phyloP scores from a whole-genome alignment of 768 basidiomycete genomes.

The Brasilioporus rufonigricans region DNA sequence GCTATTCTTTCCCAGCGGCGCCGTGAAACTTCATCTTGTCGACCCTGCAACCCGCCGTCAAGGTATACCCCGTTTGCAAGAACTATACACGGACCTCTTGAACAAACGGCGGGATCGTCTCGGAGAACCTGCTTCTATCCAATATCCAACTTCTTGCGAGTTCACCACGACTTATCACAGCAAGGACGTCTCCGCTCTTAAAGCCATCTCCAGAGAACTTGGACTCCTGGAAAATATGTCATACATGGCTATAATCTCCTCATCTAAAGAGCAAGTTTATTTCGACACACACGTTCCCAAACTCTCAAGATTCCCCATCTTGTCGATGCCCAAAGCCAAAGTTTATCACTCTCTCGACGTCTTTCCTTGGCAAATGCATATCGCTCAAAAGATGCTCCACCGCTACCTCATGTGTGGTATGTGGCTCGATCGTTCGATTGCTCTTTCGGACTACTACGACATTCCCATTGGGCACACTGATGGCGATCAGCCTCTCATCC shows the following conservation, averaged over 20 bases:
- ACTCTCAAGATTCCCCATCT: constrained; percentile 79
- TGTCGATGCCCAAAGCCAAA: constrained; percentile 83
- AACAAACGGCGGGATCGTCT: constrained; percentile 46
- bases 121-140: constrained; percentile 46
- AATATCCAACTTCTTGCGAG: constrained; percentile 61
- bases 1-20: constrained; percentile 72
- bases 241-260: constrained; percentile 79
- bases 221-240: constrained; percentile 71
- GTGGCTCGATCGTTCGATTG: constrained; percentile 78
- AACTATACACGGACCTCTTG: constrained; percentile 64
- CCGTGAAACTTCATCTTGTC: constrained; percentile 80
- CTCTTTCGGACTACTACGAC: constrained; percentile 88
- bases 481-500: constrained; percentile 81
- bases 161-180: constrained; percentile 75
- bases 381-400: constrained; percentile 77
- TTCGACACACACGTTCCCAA: constrained; percentile 73
- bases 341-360: constrained; percentile 71
- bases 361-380: constrained; percentile 87
- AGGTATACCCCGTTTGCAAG: constrained; percentile 71
- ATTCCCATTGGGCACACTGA: constrained; percentile 92
- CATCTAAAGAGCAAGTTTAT: constrained; percentile 78
- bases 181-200: constrained; percentile 76
- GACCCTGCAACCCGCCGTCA: constrained; percentile 89
- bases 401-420: constrained; percentile 76
- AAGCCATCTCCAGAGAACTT: constrained; percentile 85